These are phyloP conservation scores for Stephanocyclus meneghinianus DNA, from an alignment of 352 stramenopile genomes.

Conservation along the genomic window DNA sequence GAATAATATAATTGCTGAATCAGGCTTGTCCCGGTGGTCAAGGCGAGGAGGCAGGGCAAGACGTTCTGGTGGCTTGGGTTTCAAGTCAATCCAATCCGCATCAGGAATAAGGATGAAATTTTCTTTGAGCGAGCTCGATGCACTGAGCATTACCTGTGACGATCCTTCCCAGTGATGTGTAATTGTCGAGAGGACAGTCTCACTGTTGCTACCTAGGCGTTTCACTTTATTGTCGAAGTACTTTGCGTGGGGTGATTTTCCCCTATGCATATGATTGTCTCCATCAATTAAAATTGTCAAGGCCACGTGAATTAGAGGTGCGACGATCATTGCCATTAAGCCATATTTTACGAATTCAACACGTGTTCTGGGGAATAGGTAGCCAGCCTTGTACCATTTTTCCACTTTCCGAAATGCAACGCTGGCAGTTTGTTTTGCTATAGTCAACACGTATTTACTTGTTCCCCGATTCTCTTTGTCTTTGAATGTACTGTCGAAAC, in stretches of 20 bases:
- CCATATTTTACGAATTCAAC: slow-evolving; percentile 22
- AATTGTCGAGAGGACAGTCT: neutral
- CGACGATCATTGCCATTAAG: slow-evolving; percentile 21
- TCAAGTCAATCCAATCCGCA: slow-evolving; percentile 43
- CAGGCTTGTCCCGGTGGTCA: slow-evolving; percentile 16
- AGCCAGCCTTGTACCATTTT: slow-evolving; percentile 23
- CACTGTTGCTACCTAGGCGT: neutral
- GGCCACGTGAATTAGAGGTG: slow-evolving; percentile 28
- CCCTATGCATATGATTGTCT: neutral
- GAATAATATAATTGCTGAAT: slow-evolving; percentile 24
- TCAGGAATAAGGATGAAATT: slow-evolving; percentile 50
- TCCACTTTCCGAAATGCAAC: neutral
- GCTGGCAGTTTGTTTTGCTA: neutral
- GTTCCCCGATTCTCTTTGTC: neutral
- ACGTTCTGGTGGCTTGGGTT: slow-evolving; percentile 29
- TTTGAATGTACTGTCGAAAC: slow-evolving; percentile 6
- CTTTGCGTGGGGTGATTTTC: neutral
- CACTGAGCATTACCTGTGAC: slow-evolving; percentile 41
- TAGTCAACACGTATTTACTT: neutral
- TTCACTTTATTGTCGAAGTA: neutral
- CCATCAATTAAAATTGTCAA: neutral
- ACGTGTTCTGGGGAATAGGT: slow-evolving; percentile 13
- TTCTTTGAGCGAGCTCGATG: slow-evolving; percentile 36
- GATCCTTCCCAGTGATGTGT: slow-evolving; percentile 22
- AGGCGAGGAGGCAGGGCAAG: slow-evolving; percentile 28